These are phyloP conservation scores for Naganishia sp. DNA, from an alignment of 1,284 basidiomycete genomes.

Conservation along the genomic window DNA sequence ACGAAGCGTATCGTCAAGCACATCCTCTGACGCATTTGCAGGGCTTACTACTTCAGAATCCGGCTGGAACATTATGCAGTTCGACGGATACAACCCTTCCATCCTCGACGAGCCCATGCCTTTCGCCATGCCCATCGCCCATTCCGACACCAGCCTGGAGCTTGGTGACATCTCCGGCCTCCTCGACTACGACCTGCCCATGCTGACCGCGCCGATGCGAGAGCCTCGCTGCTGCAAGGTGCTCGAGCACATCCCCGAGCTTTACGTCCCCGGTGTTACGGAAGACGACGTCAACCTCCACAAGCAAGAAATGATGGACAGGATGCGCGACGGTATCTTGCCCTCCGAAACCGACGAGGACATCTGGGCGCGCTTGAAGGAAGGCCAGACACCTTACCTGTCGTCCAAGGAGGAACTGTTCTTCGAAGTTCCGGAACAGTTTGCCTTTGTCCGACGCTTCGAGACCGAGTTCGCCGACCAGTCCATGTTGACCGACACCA, in stretches of 20 bases:
- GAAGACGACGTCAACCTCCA: background rate
- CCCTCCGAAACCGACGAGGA: constrained; percentile 2
- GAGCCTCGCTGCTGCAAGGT: background rate
- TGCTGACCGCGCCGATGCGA: background rate
- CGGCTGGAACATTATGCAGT: background rate
- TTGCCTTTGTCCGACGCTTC: background rate
- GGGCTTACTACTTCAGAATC: background rate
- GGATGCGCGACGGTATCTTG: background rate
- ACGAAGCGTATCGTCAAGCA: background rate
- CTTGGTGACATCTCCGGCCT: constrained; percentile 4
- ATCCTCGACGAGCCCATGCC: constrained; percentile 11
- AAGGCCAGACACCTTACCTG: background rate
- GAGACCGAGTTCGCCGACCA: too few relatives aligned
- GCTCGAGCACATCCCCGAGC: background rate
- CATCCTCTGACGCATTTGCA: background rate
- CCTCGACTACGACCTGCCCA: background rate
- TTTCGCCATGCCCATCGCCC: background rate
- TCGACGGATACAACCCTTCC: constrained; percentile 2
- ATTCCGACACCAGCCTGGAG: constrained; percentile 2
- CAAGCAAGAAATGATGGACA: background rate
- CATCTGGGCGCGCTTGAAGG: background rate
- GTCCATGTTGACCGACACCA: too few relatives aligned
- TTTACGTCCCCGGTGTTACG: background rate
- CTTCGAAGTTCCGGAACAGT: constrained; percentile 3
- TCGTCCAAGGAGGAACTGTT: constrained; percentile 6